Conservation (phyloP, 148 eudicot genomes). For the Amaranthus hypochondriacus region DNA sequence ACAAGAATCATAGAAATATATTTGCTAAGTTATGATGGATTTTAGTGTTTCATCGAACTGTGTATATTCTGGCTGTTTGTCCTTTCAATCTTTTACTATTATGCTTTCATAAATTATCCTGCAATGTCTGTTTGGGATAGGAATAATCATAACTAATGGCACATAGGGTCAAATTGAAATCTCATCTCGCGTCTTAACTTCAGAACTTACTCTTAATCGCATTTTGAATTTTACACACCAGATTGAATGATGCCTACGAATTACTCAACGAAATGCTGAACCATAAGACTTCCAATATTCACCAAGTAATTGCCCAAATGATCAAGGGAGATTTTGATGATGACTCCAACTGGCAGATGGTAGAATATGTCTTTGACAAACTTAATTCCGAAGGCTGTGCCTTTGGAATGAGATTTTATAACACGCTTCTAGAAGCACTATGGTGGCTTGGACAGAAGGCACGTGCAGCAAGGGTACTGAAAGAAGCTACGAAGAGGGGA, state of each 20-base stretch:
- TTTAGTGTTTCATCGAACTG: neutral
- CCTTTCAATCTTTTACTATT: neutral
- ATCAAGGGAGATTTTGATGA: slow-evolving; percentile 89
- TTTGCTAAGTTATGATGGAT: neutral
- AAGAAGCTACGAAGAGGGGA: slow-evolving; percentile 88
- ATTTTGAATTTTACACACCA: slow-evolving; percentile 22
- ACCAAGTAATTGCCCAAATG: slow-evolving; percentile 89
- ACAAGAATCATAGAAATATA: neutral
- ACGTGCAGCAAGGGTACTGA: slow-evolving; percentile 84
- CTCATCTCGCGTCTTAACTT: neutral
- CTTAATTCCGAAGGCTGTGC: slow-evolving; percentile 88
- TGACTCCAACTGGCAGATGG: slow-evolving; percentile 92
- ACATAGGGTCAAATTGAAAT: neutral
- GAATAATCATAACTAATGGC: neutral
- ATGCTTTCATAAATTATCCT: neutral
- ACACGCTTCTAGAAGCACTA: slow-evolving; percentile 80
- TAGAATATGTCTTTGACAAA: slow-evolving; percentile 88
- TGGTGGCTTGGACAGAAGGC: slow-evolving; percentile 94
- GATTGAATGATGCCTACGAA: slow-evolving; percentile 60
- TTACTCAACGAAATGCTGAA: slow-evolving; percentile 84
- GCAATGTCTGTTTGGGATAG: neutral
- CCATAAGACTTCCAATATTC: slow-evolving; percentile 69
- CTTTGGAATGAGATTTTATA: slow-evolving; percentile 83
- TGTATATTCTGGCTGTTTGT: neutral
- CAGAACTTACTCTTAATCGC: neutral